Conservation (phyloP, 2,329 filamentous ascomycete genomes). For the Peltaster fructicola region DNA sequence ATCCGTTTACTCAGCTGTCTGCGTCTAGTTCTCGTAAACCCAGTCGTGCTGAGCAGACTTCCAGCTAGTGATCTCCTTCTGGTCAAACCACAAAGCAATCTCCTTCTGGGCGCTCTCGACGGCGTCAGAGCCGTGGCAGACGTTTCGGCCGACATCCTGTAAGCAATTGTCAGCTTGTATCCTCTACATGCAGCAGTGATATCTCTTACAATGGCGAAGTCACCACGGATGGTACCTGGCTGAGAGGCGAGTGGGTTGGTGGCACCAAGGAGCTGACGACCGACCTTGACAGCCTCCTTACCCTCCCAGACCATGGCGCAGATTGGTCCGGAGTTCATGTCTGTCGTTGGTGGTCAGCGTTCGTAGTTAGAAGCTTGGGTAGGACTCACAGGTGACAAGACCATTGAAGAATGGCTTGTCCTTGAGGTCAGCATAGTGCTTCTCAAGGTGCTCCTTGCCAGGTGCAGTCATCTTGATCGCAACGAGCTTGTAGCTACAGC, state of each 20-base stretch:
- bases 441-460: constrained; percentile 88
- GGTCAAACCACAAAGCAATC: constrained; percentile 96
- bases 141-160: constrained; percentile 79
- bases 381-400: constrained; percentile 66
- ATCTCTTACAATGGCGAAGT: constrained; percentile 51
- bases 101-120: constrained; percentile 99
- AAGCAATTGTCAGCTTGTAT: constrained; percentile 5
- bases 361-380: constrained; percentile 1
- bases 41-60: constrained; percentile 74
- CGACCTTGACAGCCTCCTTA: constrained; percentile 96
- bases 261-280: constrained; percentile 88
- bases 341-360: constrained; percentile 30
- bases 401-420: constrained; percentile 94
- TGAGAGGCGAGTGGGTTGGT: constrained; percentile 93
- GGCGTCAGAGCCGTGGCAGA: constrained; percentile 98
- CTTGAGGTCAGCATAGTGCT: constrained; percentile 87
- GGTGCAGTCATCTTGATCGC: constrained; percentile 91
- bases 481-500: constrained; percentile 77
- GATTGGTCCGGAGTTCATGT: constrained; percentile 95
- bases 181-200: background rate
- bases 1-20: too few relatives aligned
- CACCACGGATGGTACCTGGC: constrained; percentile 95
- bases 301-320: constrained; percentile 99
- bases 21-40: constrained; percentile 80
- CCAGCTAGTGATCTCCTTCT: constrained; percentile 69